Evolutionary conservation across 1,284 basidiomycete species (phyloP), one percentile per base, ranked within the genome.

Genomic region (Trichosporon coremiiforme): DNA sequence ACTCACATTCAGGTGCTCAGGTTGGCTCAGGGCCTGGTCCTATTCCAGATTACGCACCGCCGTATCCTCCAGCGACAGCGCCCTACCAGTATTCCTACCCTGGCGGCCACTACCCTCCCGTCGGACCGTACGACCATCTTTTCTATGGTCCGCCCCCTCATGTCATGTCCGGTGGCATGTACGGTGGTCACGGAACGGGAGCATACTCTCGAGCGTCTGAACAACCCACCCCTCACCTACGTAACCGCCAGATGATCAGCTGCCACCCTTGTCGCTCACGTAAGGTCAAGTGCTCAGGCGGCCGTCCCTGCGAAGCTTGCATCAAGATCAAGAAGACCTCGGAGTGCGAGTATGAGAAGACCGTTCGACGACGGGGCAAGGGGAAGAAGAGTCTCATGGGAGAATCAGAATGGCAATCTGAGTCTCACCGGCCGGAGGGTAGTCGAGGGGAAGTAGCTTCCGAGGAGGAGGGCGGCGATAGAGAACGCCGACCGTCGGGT

Each of bases 271-370:
- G 80, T 57, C 73, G 80, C 10, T 66, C 71, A 2, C 72, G 79
- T 15, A 81, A 81, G 68, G 69, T 80, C 64, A 77, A 77, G 47
- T 82, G 80, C 65, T 78, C 80, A 53, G 80, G 79, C 2, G 66
- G 69, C 4, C 73, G 68, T 33, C 80, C 80, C 9, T 82, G 80
- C 66, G 70, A 67, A 10, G 76, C 77, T 33, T 82, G 80, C 55
- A 50, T 75, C 9, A 72, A 75, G 50, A 68, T 77, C 33, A 75
- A 75, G 25, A 71, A 71, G 8, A 71, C 73, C n/a, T 67, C 57
- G 1, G 74, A 78, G n/a, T 82, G 80, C 50, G 53, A 70, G 10
- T 82, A 80, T 65, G 80, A 79, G 6, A 64, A 70, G 33, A 74
- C 69, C 0, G 75, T 82, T 2, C 75, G 76, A 20, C 70, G 80